Base-by-base conservation (phyloP, 176 grass and related monocot species). In the Zoysia japonica region DNA sequence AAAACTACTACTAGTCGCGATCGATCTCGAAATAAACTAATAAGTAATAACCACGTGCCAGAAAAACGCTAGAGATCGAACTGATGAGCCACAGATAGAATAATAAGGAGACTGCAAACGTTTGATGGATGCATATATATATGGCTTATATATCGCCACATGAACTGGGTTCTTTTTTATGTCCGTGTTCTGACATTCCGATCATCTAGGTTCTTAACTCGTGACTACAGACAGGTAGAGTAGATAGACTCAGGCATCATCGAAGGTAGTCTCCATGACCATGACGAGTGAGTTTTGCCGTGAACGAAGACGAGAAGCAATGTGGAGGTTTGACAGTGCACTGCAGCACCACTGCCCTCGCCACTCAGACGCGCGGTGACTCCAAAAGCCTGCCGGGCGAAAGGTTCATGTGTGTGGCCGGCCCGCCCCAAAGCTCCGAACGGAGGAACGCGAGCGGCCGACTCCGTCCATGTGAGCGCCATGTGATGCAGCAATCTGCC, bases 401-500 rank as follows among this genome's bases (percentile, higher is more conserved):
- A 56, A 39, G 9, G 61, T 61, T 78, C 44, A 40, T 65, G 60
- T 65, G 45, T 28, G 28, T 28, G 28, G 28, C 60, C 5, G 14
- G 9, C 15, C 17, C 28, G 28, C 59, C 59, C 59, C 57, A 36
- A 61, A 61, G 59, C 6, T 61, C 20, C 19, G n/a, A 17, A 28
- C 0, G 28, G 28, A 14, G 48, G 12, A 50, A 50, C 15, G 57
- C n/a, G 17, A 7, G n/a, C 19, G 28, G 28, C 28, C 28, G 28
- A 28, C 28, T 28, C 28, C 0, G 19, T 16, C 44, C 81, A 84
- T 69, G 80, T 74, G 70, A 82, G 59, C 17, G 45, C 69, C 79
- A 82, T 75, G 82, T 61, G 65, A 51, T 7, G 65, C 17, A 61
- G 44, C 82, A 14, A 76, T 16, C 43, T 83, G 81, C 81, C 81